phyloP scores from a whole-genome alignment of 257 asterid species.

The Solanum chmielewskii region DNA sequence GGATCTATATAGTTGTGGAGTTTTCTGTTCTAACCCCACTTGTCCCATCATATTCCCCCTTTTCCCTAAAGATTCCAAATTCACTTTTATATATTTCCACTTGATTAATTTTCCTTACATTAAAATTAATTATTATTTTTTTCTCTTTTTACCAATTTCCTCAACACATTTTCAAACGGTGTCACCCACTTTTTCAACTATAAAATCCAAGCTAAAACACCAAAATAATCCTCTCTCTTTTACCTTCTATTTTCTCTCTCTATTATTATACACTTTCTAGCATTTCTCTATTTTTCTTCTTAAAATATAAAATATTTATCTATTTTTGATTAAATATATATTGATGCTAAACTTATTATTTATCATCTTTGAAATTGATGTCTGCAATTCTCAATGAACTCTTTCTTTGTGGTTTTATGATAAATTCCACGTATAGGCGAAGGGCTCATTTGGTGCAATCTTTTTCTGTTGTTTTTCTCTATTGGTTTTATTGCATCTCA shows the following conservation, averaged over 20 bases:
- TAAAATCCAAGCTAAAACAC: constrained; percentile 32
- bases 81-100: constrained; percentile 5
- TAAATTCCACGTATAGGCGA: constrained; percentile 78
- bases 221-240: constrained; percentile 30
- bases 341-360: constrained; percentile 32
- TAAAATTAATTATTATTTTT: too few species aligned
- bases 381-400: constrained; percentile 88
- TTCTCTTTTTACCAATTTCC: not conserved
- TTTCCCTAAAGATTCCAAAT: constrained; percentile 34
- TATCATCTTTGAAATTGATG: constrained; percentile 54
- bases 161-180: not conserved
- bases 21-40: constrained; percentile 34
- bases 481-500: constrained; percentile 96
- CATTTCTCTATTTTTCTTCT: not conserved
- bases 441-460: constrained; percentile 88
- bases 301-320: too few species aligned
- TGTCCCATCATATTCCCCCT: constrained; percentile 46
- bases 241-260: constrained; percentile 2
- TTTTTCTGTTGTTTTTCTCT: constrained; percentile 88
- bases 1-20: constrained; percentile 27
- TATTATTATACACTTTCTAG: not conserved
- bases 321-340: constrained; percentile 4
- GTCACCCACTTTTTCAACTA: constrained; percentile 18
- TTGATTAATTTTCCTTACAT: not conserved
- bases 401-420: constrained; percentile 77